A percentile compares a stretch with the other conserved stretches of the same genome.
Evolutionary conservation across 2,329 filamentous ascomycete species (phyloP).

Genomic region (Stylonectria norvegica): DNA sequence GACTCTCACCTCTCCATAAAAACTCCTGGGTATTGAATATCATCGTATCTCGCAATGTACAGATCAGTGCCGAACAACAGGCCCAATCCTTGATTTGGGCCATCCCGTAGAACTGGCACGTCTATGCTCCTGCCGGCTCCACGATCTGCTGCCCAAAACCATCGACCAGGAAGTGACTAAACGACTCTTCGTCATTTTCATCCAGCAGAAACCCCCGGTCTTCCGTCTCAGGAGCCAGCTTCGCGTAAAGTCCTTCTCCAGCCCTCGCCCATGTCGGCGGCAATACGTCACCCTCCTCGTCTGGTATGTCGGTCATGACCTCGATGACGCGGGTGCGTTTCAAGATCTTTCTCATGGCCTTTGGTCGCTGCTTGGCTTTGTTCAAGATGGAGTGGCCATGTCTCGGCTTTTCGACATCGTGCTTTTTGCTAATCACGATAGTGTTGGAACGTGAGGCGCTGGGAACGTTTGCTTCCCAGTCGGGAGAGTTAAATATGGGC

Average conservation of each 20-base stretch:
- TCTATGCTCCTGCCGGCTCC: conserved; percentile 28
- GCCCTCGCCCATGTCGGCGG: conserved; percentile 41
- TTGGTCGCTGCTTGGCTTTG: conserved; percentile 31
- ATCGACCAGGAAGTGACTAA: conserved; percentile 43
- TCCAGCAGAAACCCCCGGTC: conserved; percentile 37
- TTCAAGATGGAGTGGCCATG: conserved; percentile 29
- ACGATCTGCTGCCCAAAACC: conserved; percentile 35
- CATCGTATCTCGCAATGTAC: no score
- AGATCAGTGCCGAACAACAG: no score
- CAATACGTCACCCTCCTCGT: conserved; percentile 30
- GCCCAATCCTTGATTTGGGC: no score
- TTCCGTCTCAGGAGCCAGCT: conserved; percentile 36
- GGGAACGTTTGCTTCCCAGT: conserved; percentile 34
- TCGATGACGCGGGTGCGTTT: conserved; percentile 29
- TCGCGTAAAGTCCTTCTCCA: conserved; percentile 39
- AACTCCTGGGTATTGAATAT: no score
- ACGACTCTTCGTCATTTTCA: conserved; percentile 41
- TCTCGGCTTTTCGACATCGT: conserved; percentile 24
- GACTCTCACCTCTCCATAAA: no score
- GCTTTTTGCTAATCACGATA: conserved; percentile 3
- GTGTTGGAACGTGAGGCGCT: conserved; percentile 5
- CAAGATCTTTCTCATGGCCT: conserved; percentile 32
- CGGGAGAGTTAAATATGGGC: conserved; percentile 40
- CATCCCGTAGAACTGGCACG: no score
- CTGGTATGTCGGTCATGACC: conserved; percentile 25